Conservation (phyloP, 2,329 filamentous ascomycete genomes). For the Berkeleyomyces basicola region DNA sequence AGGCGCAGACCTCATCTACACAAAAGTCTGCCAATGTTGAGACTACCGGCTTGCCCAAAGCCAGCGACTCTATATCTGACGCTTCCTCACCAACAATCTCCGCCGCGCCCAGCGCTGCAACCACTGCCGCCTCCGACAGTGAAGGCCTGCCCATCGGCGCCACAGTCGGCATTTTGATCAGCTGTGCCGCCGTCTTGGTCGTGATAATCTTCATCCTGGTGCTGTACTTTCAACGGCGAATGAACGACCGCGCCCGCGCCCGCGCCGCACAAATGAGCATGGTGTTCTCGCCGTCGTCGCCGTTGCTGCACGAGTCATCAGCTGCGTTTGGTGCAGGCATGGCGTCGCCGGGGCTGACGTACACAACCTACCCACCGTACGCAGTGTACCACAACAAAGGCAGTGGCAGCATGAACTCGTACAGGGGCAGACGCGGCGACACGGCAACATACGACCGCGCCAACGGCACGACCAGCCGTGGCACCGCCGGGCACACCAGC, state of each 20-base stretch:
- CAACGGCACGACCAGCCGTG: neutral
- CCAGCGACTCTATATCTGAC: neutral
- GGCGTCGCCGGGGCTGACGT: neutral
- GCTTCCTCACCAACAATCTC: neutral
- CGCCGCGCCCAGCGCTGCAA: neutral
- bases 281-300: neutral
- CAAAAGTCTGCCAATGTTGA: neutral
- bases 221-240: slow-evolving; percentile 2
- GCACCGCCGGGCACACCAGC: neutral
- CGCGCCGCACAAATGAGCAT: neutral
- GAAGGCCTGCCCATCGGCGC: slow-evolving; percentile 6
- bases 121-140: neutral
- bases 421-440: neutral
- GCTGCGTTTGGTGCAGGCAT: neutral
- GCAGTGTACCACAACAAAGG: neutral
- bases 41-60: neutral
- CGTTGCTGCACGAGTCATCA: neutral
- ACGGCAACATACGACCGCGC: neutral
- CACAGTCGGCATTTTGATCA: slow-evolving; percentile 8
- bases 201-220: slow-evolving; percentile 4
- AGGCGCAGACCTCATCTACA: neutral
- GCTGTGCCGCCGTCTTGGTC: slow-evolving; percentile 1
- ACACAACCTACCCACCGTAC: neutral
- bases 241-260: neutral
- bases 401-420: neutral